Evolutionary conservation across 768 basidiomycete species (phyloP).

Genomic region (Lactarius deliciosus): DNA sequence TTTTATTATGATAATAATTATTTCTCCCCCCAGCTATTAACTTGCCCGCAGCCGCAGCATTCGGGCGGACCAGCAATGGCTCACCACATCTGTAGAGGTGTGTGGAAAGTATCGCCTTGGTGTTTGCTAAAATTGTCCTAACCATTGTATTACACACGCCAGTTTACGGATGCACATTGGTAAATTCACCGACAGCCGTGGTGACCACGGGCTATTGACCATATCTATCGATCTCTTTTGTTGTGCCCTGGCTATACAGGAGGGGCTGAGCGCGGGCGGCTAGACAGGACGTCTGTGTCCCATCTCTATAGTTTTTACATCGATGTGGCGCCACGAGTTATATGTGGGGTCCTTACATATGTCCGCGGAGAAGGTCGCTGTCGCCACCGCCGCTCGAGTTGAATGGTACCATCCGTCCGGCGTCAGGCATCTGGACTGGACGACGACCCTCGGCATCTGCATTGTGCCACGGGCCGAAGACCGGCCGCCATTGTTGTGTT

Average conservation of each 20-base stretch:
- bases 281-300: not conserved
- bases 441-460: not conserved
- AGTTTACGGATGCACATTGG: conserved; percentile 1
- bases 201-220: conserved; percentile 4
- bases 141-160: too few relatives aligned
- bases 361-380: not conserved
- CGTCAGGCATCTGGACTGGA: not conserved
- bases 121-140: too few relatives aligned
- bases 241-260: not conserved
- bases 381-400: not conserved
- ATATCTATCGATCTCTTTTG: not conserved
- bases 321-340: not conserved
- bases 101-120: too few relatives aligned
- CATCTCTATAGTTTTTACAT: not conserved
- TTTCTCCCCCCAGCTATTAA: not conserved
- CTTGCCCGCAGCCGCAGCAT: not conserved
- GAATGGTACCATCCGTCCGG: not conserved
- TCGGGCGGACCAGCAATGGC: not conserved
- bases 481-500: not conserved
- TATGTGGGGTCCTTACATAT: not conserved
- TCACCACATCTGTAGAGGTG: not conserved
- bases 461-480: not conserved
- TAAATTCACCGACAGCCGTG: conserved; percentile 1
- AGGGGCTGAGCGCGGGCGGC: too few relatives aligned
- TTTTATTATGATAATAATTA: not conserved